These are phyloP conservation scores for Macrolepiota albuminosa DNA, from an alignment of 768 basidiomycete species.

Conservation along the genomic window DNA sequence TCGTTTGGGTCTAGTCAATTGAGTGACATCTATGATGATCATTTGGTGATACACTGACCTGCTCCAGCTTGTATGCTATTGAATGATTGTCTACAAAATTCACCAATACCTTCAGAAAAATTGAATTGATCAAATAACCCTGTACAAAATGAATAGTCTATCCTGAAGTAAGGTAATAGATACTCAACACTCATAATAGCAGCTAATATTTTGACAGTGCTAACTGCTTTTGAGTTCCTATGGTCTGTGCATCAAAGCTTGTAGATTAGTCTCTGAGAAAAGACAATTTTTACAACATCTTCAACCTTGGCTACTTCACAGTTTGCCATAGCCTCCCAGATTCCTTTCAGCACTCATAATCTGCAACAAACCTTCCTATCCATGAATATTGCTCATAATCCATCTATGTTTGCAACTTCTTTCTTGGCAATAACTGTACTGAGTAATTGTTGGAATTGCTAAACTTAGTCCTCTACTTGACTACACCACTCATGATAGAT, in stretches of 20 bases:
- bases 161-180: too few species aligned
- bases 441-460: slow-evolving; percentile 30
- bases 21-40: too few species aligned
- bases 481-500: slow-evolving; percentile 31
- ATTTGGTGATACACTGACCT: too few species aligned
- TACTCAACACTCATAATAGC: too few species aligned
- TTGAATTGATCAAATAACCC: too few species aligned
- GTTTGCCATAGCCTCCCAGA: slow-evolving; percentile 32
- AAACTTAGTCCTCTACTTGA: slow-evolving; percentile 25
- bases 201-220: too few species aligned
- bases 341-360: slow-evolving; percentile 34
- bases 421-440: slow-evolving; percentile 28
- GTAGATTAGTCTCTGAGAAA: slow-evolving; percentile 14
- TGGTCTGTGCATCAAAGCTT: slow-evolving; percentile 16
- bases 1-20: too few species aligned
- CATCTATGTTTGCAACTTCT: slow-evolving; percentile 36
- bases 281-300: slow-evolving; percentile 29
- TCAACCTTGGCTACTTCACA: slow-evolving; percentile 36
- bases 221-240: too few species aligned
- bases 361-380: slow-evolving; percentile 30
- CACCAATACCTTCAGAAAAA: too few species aligned
- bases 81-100: too few species aligned
- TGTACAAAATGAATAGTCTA: too few species aligned
- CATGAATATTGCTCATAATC: slow-evolving; percentile 32
- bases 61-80: too few species aligned